Base-by-base conservation (phyloP, 176 grass and related monocot species). In the Raddia distichophylla region DNA sequence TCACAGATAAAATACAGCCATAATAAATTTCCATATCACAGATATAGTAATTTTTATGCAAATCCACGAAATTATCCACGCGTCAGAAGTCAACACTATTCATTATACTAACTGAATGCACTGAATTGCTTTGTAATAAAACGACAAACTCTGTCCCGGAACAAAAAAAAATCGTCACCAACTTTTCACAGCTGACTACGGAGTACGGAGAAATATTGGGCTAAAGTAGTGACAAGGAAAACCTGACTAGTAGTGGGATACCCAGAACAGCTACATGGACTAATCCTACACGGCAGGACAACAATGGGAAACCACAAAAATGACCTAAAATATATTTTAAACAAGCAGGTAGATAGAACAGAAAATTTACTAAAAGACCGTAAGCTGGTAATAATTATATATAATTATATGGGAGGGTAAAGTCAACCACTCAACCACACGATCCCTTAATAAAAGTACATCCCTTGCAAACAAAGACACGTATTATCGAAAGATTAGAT, bases 401-500 rank as follows among this genome's bases (percentile, higher is more conserved):
- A 81, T 34, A 85, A 89, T 74, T 69, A 40, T 56, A 81, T 34
- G 3, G 1, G 43, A 58, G 49, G 76, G 71, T 42, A 50, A 61
- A 76, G 57, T 58, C 27, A 5, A 19, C 58, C 46, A 10, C 13
- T 58, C 14, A 5, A 19, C 58, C 46, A 10, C 13, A 27, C 13
- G n/a, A 73, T 83, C 48, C 63, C 54, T 9, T 27, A 19, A 50
- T 2, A 82, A 42, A 82, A 82, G 10, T 13, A 72, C 55, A 81
- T 9, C 67, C 60, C 20, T 48, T 14, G 6, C 7, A 80, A 54
- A 40, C 71, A 51, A 80, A 69, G 35, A 57, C 9, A 6, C 10
- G 37, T 43, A 18, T 67, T 80, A 89, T 80, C 63, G 42, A 75
- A 62, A 75, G 48, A 17, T 70, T 10, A 85, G 76, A 89, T 89